phyloP scores from a whole-genome alignment of 371 early-diverging fungal species.

The Mucor lusitanicus region DNA sequence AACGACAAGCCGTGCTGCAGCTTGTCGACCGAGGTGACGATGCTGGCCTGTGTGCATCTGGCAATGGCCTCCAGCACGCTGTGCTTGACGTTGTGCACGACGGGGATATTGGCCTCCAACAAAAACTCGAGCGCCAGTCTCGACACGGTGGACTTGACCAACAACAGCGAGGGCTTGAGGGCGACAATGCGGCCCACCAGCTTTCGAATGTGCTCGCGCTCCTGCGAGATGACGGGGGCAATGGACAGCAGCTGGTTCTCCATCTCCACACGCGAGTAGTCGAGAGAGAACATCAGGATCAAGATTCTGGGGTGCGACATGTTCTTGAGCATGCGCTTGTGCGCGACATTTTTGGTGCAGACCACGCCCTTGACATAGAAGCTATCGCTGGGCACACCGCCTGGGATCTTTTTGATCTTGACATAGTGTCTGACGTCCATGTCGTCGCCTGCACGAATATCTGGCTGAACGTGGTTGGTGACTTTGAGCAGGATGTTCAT shows the following conservation, averaged over 20 bases:
- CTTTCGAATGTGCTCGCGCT: constrained; percentile 79
- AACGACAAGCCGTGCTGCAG: constrained; percentile 70
- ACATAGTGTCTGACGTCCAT: constrained; percentile 92
- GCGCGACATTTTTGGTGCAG: constrained; percentile 89
- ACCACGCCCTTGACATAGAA: constrained; percentile 87
- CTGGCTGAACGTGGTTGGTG: constrained; percentile 69
- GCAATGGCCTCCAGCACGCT: constrained; percentile 84
- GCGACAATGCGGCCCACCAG: constrained; percentile 81
- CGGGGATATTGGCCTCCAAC: constrained; percentile 74
- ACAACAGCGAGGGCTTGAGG: constrained; percentile 76
- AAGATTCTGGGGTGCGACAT: constrained; percentile 78
- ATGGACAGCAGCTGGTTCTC: constrained; percentile 82
- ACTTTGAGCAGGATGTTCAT: constrained; percentile 71
- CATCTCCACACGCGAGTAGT: constrained; percentile 82
- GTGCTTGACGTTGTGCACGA: constrained; percentile 86
- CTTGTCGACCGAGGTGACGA: constrained; percentile 84
- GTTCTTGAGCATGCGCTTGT: constrained; percentile 82
- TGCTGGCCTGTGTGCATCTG: constrained; percentile 82
- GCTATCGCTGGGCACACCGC: constrained; percentile 79
- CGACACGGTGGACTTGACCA: constrained; percentile 84
- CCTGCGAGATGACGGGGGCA: constrained; percentile 81
- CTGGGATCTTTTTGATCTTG: constrained; percentile 94
- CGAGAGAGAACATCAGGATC: constrained; percentile 85
- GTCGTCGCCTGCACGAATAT: constrained; percentile 75
- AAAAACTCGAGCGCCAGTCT: constrained; percentile 85